Evolutionary conservation across 202 grass and related monocot species (phyloP), one percentile per base, ranked within the genome.

Genomic region (Carex arenaria): DNA sequence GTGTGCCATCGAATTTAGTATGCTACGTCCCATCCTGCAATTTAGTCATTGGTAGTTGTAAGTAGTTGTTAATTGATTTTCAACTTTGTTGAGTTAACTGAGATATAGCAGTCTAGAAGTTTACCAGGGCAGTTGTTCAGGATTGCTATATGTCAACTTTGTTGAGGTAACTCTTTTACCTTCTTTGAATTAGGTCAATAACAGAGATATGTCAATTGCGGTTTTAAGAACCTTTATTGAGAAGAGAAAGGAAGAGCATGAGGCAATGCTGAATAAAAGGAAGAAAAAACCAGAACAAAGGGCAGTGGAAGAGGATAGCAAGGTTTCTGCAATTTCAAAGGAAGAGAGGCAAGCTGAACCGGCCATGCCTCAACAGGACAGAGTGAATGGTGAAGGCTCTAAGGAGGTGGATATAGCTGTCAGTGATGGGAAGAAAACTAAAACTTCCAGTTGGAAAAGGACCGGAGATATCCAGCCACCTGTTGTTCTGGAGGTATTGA

Each of bases 151-250:
- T 45, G 3, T 72, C 10, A 59, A 78, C 7, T 59, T 72, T 63
- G 20, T 57, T 83, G 66, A 61, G 72, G 45, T 49, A 49, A 72
- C 86, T 19, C 64, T 75, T 10, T 10, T 83, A 82, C 86, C n/a
- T 56, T 81, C 30, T 20, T 87, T 85, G 85, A 40, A 80, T 85
- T 90, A 98, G 96, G 91, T 98, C 57, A 89, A 98, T 88, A 98
- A 98, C 59, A 90, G 96, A 86, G 96, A 98, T 32, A 95, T 98
- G 89, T 98, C 93, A 61, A 93, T 98, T 86, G 96, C 93, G 70
- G 81, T 98, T 79, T 87, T 98, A 79, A 91, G 96, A 88, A 88
- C 88, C 69, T 98, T 90, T 70, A 86, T 98, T 67, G 43, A 64
- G 54, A 98, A 93, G 74, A 89, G 89, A 19, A 93, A 95, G 85